phyloP scores from a whole-genome alignment of 2,329 filamentous ascomycete species.

The Pleurostoma richardsiae region DNA sequence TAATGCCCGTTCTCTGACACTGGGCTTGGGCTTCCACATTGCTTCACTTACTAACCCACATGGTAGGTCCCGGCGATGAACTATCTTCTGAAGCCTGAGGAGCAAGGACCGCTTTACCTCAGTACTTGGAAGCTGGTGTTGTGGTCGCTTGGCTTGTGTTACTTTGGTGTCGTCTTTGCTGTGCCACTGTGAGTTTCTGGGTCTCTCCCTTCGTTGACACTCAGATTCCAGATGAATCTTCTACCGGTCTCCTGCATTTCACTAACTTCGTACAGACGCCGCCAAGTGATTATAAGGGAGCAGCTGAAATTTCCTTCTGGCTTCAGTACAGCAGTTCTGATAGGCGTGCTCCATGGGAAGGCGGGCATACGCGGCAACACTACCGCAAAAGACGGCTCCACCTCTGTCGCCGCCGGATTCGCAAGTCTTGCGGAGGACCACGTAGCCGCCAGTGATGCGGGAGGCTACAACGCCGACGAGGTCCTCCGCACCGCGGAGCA shows the following conservation, averaged over 20 bases:
- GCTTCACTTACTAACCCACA: not conserved
- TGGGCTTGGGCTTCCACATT: not conserved
- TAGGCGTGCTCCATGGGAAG: constrained; percentile 77
- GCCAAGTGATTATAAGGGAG: constrained; percentile 89
- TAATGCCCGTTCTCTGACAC: not conserved
- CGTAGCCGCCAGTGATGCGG: constrained; percentile 11
- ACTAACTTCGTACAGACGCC: constrained; percentile 41
- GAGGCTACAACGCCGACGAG: constrained; percentile 10
- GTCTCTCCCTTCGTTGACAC: not conserved
- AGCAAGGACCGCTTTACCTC: constrained; percentile 71
- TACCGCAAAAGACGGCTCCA: constrained; percentile 14
- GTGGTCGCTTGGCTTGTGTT: constrained; percentile 89
- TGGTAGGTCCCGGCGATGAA: constrained; percentile 77
- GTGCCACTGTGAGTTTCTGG: constrained; percentile 62
- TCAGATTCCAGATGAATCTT: too few species aligned
- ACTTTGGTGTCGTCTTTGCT: constrained; percentile 95
- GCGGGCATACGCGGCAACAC: constrained; percentile 14
- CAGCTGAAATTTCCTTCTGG: constrained; percentile 92
- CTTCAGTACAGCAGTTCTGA: constrained; percentile 91
- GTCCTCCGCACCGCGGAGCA: constrained; percentile 12
- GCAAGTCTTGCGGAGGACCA: constrained; percentile 32
- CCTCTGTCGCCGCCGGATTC: constrained; percentile 30
- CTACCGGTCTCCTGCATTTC: too few species aligned
- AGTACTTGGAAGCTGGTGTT: constrained; percentile 73
- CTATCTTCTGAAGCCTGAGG: constrained; percentile 71